Conservation (phyloP, 2,329 filamentous ascomycete genomes). For the Sporothrix schenckii region DNA sequence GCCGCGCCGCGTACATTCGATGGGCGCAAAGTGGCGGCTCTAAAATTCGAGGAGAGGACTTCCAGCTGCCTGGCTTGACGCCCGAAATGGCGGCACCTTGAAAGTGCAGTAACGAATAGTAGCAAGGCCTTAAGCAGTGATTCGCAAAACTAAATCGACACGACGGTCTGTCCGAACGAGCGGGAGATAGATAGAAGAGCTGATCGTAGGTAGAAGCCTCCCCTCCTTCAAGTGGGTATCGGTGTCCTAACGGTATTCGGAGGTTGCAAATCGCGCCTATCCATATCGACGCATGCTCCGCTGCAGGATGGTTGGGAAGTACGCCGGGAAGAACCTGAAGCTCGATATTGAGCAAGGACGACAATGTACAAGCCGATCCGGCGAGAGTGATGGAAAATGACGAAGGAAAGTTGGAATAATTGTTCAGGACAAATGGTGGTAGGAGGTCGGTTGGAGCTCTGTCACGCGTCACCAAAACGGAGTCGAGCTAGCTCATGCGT, state of each 20-base stretch:
- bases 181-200: not conserved
- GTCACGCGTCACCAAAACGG: conserved; percentile 8
- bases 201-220: not conserved
- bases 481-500: conserved; percentile 4
- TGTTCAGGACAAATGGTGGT: not conserved
- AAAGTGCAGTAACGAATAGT: not conserved
- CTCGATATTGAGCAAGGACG: not conserved
- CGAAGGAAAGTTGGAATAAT: not conserved
- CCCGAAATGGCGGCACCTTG: too few species aligned
- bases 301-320: not conserved
- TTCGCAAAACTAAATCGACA: not conserved
- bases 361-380: not conserved
- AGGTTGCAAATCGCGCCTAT: conserved; percentile 16
- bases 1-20: not conserved
- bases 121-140: not conserved
- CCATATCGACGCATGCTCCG: conserved; percentile 27
- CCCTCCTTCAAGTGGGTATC: conserved; percentile 29
- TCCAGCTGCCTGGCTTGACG: conserved; percentile 4
- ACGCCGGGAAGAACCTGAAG: not conserved
- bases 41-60: not conserved
- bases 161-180: not conserved
- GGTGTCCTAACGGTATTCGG: conserved; percentile 16
- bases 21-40: not conserved
- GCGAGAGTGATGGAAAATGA: not conserved
- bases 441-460: conserved; percentile 7